A percentile compares a stretch with the other conserved stretches of the same genome.
Conservation (phyloP, 371 early-diverging fungal genomes). For the Gilbertella persicaria region DNA sequence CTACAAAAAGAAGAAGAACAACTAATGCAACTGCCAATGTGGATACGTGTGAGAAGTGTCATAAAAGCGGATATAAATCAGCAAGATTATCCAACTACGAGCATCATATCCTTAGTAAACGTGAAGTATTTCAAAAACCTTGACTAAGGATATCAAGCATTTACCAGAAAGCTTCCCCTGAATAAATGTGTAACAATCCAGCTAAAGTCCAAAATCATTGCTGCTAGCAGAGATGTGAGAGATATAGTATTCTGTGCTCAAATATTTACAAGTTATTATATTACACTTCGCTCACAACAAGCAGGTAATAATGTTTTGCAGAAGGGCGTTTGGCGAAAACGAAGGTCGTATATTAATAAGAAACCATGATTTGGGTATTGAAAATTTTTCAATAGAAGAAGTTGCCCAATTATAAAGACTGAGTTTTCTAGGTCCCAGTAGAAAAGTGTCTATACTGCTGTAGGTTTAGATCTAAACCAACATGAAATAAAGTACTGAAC, state of each 20-base stretch:
- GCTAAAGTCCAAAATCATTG: not conserved
- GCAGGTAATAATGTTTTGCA: not conserved
- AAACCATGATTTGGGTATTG: too few species aligned
- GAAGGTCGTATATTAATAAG: too few species aligned
- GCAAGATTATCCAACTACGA: not conserved
- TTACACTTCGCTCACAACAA: not conserved
- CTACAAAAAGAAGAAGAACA: not conserved
- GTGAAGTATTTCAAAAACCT: conserved; percentile 3
- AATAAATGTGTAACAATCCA: not conserved
- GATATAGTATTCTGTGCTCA: not conserved
- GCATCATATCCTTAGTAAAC: not conserved
- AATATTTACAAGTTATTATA: conserved; percentile 1
- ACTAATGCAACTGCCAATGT: not conserved
- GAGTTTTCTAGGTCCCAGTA: too few species aligned
- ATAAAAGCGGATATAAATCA: conserved; percentile 1
- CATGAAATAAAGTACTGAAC: too few species aligned
- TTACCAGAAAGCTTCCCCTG: conserved; percentile 1
- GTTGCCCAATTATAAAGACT: too few species aligned
- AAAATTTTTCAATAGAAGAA: too few species aligned
- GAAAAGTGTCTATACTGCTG: too few species aligned
- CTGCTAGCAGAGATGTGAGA: conserved; percentile 6
- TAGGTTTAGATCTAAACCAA: too few species aligned
- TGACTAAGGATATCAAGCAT: not conserved
- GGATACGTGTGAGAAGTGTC: not conserved
- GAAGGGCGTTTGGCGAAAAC: too few species aligned